Conservation (phyloP, 192 early-diverging fungal genomes). For the Diversispora epigaea region DNA sequence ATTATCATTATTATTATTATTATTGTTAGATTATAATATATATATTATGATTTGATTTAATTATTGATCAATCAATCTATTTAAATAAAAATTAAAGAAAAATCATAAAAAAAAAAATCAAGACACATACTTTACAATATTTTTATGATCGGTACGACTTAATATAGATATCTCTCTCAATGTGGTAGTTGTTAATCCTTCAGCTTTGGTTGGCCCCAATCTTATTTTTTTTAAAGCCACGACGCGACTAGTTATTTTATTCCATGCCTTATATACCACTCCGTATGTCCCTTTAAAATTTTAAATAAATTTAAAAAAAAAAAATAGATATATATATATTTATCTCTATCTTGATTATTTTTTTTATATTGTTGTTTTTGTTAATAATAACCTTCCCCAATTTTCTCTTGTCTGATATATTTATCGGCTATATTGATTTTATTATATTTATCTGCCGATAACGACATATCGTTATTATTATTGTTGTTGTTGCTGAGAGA, state of each 20-base stretch:
- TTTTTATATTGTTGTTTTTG: background rate
- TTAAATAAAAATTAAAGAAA: background rate
- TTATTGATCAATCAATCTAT: background rate
- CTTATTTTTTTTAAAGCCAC: constrained; percentile 80
- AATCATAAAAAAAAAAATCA: background rate
- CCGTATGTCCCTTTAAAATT: constrained; percentile 70
- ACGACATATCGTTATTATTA: too few relatives aligned
- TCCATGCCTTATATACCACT: constrained; percentile 75
- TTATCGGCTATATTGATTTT: constrained; percentile 37
- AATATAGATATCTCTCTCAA: constrained; percentile 73
- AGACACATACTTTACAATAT: constrained; percentile 66
- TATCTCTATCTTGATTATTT: background rate
- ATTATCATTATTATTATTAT: too few relatives aligned
- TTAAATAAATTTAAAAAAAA: background rate
- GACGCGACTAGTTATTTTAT: constrained; percentile 50
- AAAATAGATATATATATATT: background rate
- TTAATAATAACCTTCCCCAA: constrained; percentile 53
- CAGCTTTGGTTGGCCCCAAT: constrained; percentile 55
- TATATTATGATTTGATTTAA: background rate
- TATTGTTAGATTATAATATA: too few relatives aligned
- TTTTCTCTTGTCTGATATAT: constrained; percentile 74
- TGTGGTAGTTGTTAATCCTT: constrained; percentile 62
- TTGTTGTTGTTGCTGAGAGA: too few relatives aligned
- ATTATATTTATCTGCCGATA: background rate
- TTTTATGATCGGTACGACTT: constrained; percentile 68